Evolutionary conservation across 768 basidiomycete species (phyloP), one percentile per base, ranked within the genome.

Genomic region (Pleurotus tuber-regium): DNA sequence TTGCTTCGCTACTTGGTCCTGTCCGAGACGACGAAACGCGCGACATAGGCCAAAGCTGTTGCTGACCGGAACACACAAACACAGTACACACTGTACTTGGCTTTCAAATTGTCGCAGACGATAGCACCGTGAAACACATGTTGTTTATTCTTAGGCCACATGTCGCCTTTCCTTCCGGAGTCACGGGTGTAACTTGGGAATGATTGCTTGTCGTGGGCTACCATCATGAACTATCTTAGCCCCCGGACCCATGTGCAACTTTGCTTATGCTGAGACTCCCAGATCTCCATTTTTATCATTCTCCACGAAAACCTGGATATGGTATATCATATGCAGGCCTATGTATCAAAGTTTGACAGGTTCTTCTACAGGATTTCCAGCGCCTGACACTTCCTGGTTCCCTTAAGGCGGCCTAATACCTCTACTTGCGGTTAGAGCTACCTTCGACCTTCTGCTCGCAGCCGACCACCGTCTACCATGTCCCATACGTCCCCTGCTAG

Each of bases 401-500:
- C 29, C 30, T 23, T 35, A 21, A 48, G 46, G 46, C 46, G 23
- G 30, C 46, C 12, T 48, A 26, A 11, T 33, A n/a, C 29, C 25
- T 35, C 11, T 19, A 24, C 23, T 48, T 11, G 16, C 46, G 18
- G 29, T 35, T 48, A 21, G 46, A 35, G 46, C 29, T 30, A 8
- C 46, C 31, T 48, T 48, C 46, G 18, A 14, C 35, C 31, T 26
- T 30, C 46, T 24, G 46, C 21, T 35, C 46, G 28, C 55, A 35
- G 50, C 50, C 23, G 52, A 46, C 51, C 57, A 56, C 57, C 54
- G 53, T 53, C 48, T 31, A 46, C 54, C 36, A 87, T 87, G 87
- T 77, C 81, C 4, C 86, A 86, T 61, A 69, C 75, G 2, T 80
- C 83, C 1, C 84, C 87, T 3, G 71, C 80, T 0, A 79, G 73